phyloP scores from a whole-genome alignment of 1,139 yeast species.

The Blastobotrys aristatus region DNA sequence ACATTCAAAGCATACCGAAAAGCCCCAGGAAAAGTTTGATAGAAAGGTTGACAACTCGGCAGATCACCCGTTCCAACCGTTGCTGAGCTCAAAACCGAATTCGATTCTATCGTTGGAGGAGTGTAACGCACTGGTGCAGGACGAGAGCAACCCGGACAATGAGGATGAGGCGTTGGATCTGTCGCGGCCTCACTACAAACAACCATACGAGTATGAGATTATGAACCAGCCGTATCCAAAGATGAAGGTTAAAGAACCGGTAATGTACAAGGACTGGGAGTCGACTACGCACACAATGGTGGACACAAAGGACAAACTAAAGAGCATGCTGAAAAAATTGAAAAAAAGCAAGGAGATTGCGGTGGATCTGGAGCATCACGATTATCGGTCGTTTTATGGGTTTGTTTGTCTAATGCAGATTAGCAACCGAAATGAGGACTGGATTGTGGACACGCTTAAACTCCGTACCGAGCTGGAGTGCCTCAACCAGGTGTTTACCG shows the following conservation, averaged over 20 bases:
- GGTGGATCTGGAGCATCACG: conserved; percentile 97
- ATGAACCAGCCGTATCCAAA: conserved; percentile 65
- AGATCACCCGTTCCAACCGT: conserved; percentile 69
- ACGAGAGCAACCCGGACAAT: conserved; percentile 29
- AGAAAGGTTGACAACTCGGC: conserved; percentile 64
- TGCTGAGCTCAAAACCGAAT: conserved; percentile 65
- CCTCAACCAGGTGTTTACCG: conserved; percentile 70
- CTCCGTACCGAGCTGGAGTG: conserved; percentile 65
- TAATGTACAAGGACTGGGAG: conserved; percentile 62
- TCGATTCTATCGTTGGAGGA: conserved; percentile 54
- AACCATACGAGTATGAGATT: conserved; percentile 83
- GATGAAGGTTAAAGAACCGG: conserved; percentile 44
- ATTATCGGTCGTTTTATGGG: conserved; percentile 83
- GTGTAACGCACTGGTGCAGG: conserved; percentile 40
- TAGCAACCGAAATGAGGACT: conserved; percentile 73
- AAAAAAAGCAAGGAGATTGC: conserved; percentile 61
- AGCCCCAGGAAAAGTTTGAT: conserved; percentile 69
- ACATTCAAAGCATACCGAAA: conserved; percentile 43
- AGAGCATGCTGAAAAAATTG: conserved; percentile 52
- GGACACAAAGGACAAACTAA: conserved; percentile 50
- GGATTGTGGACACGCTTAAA: conserved; percentile 72
- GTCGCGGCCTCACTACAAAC: conserved; percentile 60
- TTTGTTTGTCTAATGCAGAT: conserved; percentile 92
- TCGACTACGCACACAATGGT: conserved; percentile 66
- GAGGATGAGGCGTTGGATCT: conserved; percentile 16